Conservation (phyloP, 2,329 filamentous ascomycete species). For the Penicillium sp. region DNA sequence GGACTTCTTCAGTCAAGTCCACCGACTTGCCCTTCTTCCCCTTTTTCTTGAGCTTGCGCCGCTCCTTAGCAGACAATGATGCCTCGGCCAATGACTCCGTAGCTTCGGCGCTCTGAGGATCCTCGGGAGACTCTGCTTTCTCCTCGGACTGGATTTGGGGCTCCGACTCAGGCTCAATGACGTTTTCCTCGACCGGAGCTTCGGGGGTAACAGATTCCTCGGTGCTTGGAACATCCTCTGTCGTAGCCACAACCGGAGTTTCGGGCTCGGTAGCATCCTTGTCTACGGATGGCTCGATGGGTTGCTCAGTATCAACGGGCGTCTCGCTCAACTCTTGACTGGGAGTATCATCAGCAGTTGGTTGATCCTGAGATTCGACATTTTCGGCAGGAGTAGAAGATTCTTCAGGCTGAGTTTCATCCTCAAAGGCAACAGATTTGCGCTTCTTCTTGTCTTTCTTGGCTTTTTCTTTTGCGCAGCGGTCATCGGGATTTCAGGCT, state of each 20-base stretch:
- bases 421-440: slow-evolving; percentile 19
- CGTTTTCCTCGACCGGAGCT: neutral
- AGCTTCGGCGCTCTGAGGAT: slow-evolving; percentile 3
- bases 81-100: slow-evolving; percentile 6
- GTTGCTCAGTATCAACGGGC: neutral
- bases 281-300: neutral
- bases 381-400: neutral
- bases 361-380: neutral
- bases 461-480: slow-evolving; percentile 10
- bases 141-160: neutral
- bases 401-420: slow-evolving; percentile 3
- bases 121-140: neutral
- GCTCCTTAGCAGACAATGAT: slow-evolving; percentile 18
- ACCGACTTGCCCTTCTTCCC: slow-evolving; percentile 22
- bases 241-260: neutral
- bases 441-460: slow-evolving; percentile 19
- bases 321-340: slow-evolving; percentile 6
- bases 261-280: neutral
- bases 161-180: neutral
- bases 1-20: slow-evolving; percentile 11
- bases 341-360: neutral
- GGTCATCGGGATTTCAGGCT: slow-evolving; percentile 9
- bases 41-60: slow-evolving; percentile 22
- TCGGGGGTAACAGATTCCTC: neutral
- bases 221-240: neutral